phyloP scores from a whole-genome alignment of 2,329 filamentous ascomycete species.

The Penicillium sclerotigenum region DNA sequence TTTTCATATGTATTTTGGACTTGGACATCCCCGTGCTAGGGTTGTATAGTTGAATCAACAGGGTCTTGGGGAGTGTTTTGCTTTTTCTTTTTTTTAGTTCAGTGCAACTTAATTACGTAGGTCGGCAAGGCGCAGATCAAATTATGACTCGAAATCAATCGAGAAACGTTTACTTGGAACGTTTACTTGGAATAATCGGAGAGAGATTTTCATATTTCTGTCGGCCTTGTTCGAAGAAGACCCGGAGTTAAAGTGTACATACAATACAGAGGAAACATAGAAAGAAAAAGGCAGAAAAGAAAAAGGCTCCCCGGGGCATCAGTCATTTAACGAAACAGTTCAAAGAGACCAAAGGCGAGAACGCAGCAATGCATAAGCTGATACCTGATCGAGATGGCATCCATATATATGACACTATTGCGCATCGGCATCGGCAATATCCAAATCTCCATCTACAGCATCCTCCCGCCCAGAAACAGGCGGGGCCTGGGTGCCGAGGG shows the following conservation, averaged over 20 bases:
- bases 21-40: background rate
- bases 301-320: constrained; percentile 4
- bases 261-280: constrained; percentile 8
- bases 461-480: constrained; percentile 25
- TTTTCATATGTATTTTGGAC: constrained; percentile 2
- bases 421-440: constrained; percentile 29
- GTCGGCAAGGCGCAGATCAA: background rate
- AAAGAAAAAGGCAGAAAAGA: background rate
- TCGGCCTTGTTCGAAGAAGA: background rate
- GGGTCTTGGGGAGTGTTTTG: constrained; percentile 3
- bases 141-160: background rate
- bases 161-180: background rate
- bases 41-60: background rate
- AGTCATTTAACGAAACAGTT: constrained; percentile 4
- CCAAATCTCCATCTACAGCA: constrained; percentile 30
- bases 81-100: background rate
- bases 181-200: background rate
- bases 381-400: background rate
- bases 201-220: constrained; percentile 3
- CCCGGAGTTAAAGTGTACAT: constrained; percentile 15
- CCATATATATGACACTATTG: constrained; percentile 8
- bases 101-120: background rate
- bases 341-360: constrained; percentile 2
- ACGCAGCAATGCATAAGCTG: background rate
- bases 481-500: constrained; percentile 34